phyloP scores from a whole-genome alignment of 1,284 basidiomycete species.

The Boletus albobrunnescens region DNA sequence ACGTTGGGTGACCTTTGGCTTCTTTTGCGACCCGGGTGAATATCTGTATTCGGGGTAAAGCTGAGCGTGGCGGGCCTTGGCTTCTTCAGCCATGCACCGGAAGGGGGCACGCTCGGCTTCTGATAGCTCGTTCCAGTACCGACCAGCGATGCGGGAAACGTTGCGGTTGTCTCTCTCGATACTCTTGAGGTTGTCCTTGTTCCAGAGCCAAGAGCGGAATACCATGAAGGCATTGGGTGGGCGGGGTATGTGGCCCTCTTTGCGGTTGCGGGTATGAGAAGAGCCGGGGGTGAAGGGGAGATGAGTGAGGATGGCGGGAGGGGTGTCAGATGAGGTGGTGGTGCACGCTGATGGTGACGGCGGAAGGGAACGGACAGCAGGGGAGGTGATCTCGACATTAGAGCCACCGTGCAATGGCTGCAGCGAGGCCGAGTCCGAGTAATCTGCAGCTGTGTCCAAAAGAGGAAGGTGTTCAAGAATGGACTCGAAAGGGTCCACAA shows the following conservation, averaged over 20 bases:
- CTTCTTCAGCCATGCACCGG: slow-evolving; percentile 41
- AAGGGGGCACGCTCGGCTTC: slow-evolving; percentile 39
- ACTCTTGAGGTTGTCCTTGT: slow-evolving; percentile 40
- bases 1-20: slow-evolving; percentile 22
- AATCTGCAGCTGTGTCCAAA: slow-evolving; percentile 30
- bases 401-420: slow-evolving; percentile 13
- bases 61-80: slow-evolving; percentile 47
- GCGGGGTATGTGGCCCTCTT: slow-evolving; percentile 55
- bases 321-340: slow-evolving; percentile 9
- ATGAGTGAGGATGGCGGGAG: slow-evolving; percentile 23
- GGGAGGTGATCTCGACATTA: slow-evolving; percentile 5
- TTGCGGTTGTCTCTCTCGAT: slow-evolving; percentile 47
- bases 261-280: slow-evolving; percentile 42
- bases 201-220: slow-evolving; percentile 70
- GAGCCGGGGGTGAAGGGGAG: slow-evolving; percentile 31
- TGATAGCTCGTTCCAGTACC: slow-evolving; percentile 39
- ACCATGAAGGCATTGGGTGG: slow-evolving; percentile 85
- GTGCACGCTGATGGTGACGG: slow-evolving; percentile 24
- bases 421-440: slow-evolving; percentile 12
- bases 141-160: slow-evolving; percentile 49
- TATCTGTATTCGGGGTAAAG: slow-evolving; percentile 59
- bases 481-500: slow-evolving; percentile 13
- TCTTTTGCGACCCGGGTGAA: slow-evolving; percentile 37
- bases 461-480: slow-evolving; percentile 34
- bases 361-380: neutral